A percentile compares a stretch with the other conserved stretches of the same genome.
These are phyloP conservation scores for Cordyceps militaris DNA, from an alignment of 2,329 filamentous ascomycete species.

Conservation along the genomic window DNA sequence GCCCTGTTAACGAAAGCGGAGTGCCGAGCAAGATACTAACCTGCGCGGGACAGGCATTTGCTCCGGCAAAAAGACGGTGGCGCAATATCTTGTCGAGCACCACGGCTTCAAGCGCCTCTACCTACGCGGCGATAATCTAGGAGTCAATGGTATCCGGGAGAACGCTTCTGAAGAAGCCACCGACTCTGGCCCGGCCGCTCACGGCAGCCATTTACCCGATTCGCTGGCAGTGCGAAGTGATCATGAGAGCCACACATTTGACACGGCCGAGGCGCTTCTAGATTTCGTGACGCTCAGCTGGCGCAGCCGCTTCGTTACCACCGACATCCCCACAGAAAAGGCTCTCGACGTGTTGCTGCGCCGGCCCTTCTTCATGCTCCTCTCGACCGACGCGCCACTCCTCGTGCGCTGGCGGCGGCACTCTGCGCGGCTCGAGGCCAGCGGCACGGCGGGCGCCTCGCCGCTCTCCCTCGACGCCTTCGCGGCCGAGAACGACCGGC, in stretches of 20 bases:
- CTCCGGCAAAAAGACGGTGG: slow-evolving; percentile 85
- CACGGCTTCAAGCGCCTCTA: slow-evolving; percentile 73
- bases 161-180: not conserved
- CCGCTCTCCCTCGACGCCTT: slow-evolving; percentile 47
- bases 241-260: slow-evolving; percentile 40
- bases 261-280: slow-evolving; percentile 60
- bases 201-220: slow-evolving; percentile 9
- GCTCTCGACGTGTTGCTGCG: slow-evolving; percentile 68
- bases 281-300: slow-evolving; percentile 82
- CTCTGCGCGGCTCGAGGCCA: slow-evolving; percentile 32
- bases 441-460: slow-evolving; percentile 14
- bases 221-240: slow-evolving; percentile 10
- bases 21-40: not conserved
- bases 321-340: slow-evolving; percentile 66
- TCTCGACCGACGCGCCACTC: slow-evolving; percentile 87
- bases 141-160: not conserved
- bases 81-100: slow-evolving; percentile 76
- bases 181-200: slow-evolving; percentile 12
- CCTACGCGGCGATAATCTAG: slow-evolving; percentile 32
- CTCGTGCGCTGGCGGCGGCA: slow-evolving; percentile 77
- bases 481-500: slow-evolving; percentile 55
- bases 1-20: slow-evolving; percentile 5
- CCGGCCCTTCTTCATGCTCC: slow-evolving; percentile 85
- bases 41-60: slow-evolving; percentile 62
- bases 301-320: slow-evolving; percentile 79